Evolutionary conservation across 169 alveolate species (phyloP), one percentile per base, ranked within the genome.

Genomic region (Cyclospora cayetanensis): DNA sequence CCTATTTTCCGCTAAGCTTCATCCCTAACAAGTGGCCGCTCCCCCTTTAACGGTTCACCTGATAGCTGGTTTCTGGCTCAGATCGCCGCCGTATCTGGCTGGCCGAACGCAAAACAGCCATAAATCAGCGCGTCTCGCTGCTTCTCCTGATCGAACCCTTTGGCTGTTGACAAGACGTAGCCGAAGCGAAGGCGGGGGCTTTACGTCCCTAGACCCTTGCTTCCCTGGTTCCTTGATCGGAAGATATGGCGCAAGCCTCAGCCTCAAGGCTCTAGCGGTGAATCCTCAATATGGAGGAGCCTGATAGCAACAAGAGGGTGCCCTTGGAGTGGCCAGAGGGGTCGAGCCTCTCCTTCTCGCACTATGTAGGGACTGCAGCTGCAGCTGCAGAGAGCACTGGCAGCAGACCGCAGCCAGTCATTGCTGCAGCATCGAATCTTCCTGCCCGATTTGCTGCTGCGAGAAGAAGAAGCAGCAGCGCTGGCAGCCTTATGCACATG

Each of bases 401-500:
- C n/a, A 9, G 39, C 76, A 2, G 76, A 3, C 76, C n/a, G 37
- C 29, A 65, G 76, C 76, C 18, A 65, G 76, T 41, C 18, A 31
- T 41, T 11, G 76, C 76, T 4, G 76, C 76, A 65, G 76, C 76
- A 65, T 4, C 76, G 4, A 18, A 65, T 18, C 76, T 65, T n/a
- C 31, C 76, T n/a, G 76, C 39, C 39, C 34, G 76, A 3, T 65
- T 65, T 65, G 76, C 76, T 65, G 76, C 76, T 3, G 76, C 76
- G 1, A 7, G 76, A 31, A 35, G 76, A 31, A 35, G 76, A 4
- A 65, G 76, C 76, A 65, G 76, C 76, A 65, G 76, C 76, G 76
- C 76, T n/a, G 31, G 76, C 39, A 41, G 76, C 34, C 31, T 41
- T 1, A 4, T 65, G 39, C 76, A 65, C 25, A 65, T 27, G 76